Evolutionary conservation across 768 basidiomycete genomes (phyloP), one percentile per base, ranked within the genome.

Genomic region (Podaxis rugospora): DNA sequence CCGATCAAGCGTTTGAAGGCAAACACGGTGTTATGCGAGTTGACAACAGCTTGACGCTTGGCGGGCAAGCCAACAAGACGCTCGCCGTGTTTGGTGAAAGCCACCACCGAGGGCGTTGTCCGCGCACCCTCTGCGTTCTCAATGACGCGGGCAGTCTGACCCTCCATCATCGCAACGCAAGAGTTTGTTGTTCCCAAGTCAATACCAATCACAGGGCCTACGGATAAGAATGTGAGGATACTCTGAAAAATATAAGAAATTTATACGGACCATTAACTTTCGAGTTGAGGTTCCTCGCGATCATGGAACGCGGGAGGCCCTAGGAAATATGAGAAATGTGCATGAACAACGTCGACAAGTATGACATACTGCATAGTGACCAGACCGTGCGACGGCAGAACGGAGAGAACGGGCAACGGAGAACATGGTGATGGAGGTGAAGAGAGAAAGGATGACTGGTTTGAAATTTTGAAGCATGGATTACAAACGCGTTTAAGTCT

Each of bases 31-130:
- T 97, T 97, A 59, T 87, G 69, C 5, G 93, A 81, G 83, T 99
- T 99, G 72, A 98, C 94, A 51, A 97, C 93, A 1, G 94, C 95
- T 74, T 98, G 96, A 52, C 95, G 92, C 77, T 98, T 95, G 10
- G 96, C 97, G 23, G 96, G 95, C 46, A 97, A 85, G 75, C 96
- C 96, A 62, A 97, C 89, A 35, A 98, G 83, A 61, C 96, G 93
- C 74, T 99, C 97, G 59, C 93, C 94, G 68, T 98, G 95, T 75
- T 98, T 97, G 58, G 97, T 94, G 83, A 99, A 99, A 40, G 96
- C 96, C 66, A 98, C 93, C 59, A 98, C 94, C 40, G 97, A 99
- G 2, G 97, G 97, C 14, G 97, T 99, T 64, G 97, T 98, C 66
- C 97, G 88, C 60, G 91, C 92, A 80, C 97, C 96, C 80, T 98